Conservation (phyloP, 176 grass and related monocot species). For the Dactylis glomerata region DNA sequence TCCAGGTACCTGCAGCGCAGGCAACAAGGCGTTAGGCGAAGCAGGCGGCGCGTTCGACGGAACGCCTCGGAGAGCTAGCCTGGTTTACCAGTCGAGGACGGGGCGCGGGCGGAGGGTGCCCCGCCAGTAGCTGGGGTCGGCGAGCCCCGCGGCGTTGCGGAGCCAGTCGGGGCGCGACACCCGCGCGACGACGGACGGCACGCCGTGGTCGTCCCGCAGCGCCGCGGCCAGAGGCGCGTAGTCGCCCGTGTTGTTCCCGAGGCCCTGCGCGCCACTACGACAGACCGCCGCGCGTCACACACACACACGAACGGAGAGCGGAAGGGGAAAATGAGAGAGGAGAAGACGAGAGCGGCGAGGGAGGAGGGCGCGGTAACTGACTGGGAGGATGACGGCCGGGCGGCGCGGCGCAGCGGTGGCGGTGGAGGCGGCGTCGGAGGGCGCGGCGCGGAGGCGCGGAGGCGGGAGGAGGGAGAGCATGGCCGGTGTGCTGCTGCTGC, state of each 20-base stretch:
- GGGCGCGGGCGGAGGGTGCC: slow-evolving; percentile 73
- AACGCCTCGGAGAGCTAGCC: neutral
- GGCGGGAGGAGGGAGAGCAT: slow-evolving; percentile 55
- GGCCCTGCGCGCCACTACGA: slow-evolving; percentile 65
- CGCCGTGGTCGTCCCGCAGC: slow-evolving; percentile 60
- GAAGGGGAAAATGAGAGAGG: neutral
- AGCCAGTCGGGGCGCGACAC: slow-evolving; percentile 82
- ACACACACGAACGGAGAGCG: neutral
- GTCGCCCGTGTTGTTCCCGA: slow-evolving; percentile 91
- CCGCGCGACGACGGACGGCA: slow-evolving; percentile 67
- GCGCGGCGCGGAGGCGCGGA: neutral
- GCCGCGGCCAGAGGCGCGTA: slow-evolving; percentile 52
- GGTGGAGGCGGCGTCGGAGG: neutral
- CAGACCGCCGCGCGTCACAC: slow-evolving; percentile 28
- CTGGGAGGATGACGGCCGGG: slow-evolving; percentile 77
- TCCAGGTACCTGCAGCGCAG: slow-evolving; percentile 62
- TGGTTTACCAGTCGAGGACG: slow-evolving; percentile 64
- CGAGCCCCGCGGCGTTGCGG: slow-evolving; percentile 76
- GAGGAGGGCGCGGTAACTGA: slow-evolving; percentile 41
- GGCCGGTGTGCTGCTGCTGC: neutral
- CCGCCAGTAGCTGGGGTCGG: slow-evolving; percentile 76
- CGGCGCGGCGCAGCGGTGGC: slow-evolving; percentile 10
- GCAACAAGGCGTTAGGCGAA: neutral
- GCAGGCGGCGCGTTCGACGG: neutral
- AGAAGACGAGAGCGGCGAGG: neutral